Evolutionary conservation across 129 eudicot genomes (phyloP).

Genomic region (Flaveria sonorensis): DNA sequence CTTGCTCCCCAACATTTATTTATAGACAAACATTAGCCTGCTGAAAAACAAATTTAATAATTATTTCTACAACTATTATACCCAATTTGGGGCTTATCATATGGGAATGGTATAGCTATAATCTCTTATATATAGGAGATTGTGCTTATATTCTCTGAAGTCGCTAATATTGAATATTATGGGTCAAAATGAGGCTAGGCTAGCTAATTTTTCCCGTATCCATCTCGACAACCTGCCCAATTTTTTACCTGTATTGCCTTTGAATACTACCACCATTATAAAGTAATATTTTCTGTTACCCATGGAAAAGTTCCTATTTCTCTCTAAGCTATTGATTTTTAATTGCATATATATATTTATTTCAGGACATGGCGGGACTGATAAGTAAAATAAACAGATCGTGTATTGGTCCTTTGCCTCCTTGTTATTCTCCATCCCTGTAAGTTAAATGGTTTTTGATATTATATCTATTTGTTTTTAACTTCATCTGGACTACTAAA

Average conservation of each 20-base stretch:
- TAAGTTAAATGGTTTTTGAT: constrained; percentile 52
- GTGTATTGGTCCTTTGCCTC: constrained; percentile 94
- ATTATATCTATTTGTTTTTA: background rate
- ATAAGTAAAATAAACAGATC: constrained; percentile 96
- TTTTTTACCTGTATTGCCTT: background rate
- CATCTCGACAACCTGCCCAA: background rate
- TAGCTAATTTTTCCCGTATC: background rate
- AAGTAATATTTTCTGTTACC: background rate
- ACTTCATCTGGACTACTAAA: background rate
- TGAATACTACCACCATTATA: constrained; percentile 2
- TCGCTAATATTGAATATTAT: background rate
- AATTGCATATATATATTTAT: constrained; percentile 27
- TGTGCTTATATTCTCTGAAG: background rate
- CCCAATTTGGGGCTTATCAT: background rate
- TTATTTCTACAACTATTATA: background rate
- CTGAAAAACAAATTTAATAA: background rate
- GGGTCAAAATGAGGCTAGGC: background rate
- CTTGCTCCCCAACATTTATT: background rate
- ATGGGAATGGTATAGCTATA: background rate
- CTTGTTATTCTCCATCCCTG: constrained; percentile 96
- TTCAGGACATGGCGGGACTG: constrained; percentile 98
- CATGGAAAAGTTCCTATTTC: constrained; percentile 9
- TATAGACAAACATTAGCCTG: background rate
- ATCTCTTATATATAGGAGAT: background rate
- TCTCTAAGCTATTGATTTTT: background rate